These are phyloP conservation scores for Mycena polygramma DNA, from an alignment of 768 basidiomycete species.

Conservation along the genomic window DNA sequence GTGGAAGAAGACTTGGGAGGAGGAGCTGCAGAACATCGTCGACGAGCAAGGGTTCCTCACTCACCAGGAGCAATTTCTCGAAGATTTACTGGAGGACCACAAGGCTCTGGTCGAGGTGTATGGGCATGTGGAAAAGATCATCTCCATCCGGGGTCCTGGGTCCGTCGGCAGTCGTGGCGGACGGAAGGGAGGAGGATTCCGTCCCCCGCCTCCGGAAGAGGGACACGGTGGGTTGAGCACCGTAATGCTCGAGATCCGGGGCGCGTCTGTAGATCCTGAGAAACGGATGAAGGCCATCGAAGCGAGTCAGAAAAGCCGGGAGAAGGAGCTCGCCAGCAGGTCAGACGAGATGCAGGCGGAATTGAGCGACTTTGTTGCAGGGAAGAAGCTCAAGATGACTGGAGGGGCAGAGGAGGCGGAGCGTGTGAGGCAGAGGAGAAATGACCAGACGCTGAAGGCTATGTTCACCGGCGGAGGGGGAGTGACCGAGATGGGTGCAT, in stretches of 20 bases:
- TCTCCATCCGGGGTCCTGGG: constrained; percentile 70
- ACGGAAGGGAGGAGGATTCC: constrained; percentile 60
- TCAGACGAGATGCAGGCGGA: constrained; percentile 91
- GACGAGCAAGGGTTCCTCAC: constrained; percentile 96
- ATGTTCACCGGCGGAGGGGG: constrained; percentile 76
- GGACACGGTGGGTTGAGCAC: constrained; percentile 76
- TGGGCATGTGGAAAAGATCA: constrained; percentile 92
- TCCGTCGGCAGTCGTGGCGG: constrained; percentile 52
- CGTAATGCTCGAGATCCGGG: constrained; percentile 92
- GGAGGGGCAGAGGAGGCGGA: constrained; percentile 95
- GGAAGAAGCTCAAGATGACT: constrained; percentile 94
- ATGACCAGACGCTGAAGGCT: constrained; percentile 87
- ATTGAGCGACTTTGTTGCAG: constrained; percentile 86
- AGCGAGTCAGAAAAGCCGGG: constrained; percentile 83
- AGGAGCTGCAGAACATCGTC: constrained; percentile 95
- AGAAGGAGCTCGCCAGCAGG: constrained; percentile 78
- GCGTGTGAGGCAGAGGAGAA: constrained; percentile 86
- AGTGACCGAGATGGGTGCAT: constrained; percentile 25
- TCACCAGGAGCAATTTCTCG: constrained; percentile 92
- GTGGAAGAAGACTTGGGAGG: constrained; percentile 99
- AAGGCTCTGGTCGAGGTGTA: constrained; percentile 91
- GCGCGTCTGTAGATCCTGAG: constrained; percentile 85
- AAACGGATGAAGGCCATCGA: constrained; percentile 93
- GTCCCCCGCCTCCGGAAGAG: constrained; percentile 74
- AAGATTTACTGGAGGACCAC: constrained; percentile 91